phyloP scores from a whole-genome alignment of 2,329 filamentous ascomycete species.

The Chalaropsis ovoidea region DNA sequence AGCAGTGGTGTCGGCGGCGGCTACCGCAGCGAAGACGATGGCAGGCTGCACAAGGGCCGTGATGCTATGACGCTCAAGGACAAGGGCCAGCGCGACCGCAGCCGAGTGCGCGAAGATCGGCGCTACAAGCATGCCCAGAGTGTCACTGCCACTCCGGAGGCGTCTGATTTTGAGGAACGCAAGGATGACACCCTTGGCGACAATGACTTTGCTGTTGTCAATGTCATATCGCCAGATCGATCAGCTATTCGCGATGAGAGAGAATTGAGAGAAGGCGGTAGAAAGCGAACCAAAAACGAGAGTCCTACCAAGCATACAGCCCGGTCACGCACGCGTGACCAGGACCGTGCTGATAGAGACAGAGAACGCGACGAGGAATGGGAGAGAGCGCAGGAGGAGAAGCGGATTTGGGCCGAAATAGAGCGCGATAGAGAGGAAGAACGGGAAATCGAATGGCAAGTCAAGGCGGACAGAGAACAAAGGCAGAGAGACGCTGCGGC shows the following conservation, averaged over 20 bases:
- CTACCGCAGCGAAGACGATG: neutral
- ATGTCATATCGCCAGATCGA: constrained; percentile 7
- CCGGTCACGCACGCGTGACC: constrained; percentile 16
- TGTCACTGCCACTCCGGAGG: neutral
- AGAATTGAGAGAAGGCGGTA: neutral
- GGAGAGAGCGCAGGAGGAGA: constrained; percentile 2
- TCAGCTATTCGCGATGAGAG: constrained; percentile 12
- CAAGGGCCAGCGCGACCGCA: neutral
- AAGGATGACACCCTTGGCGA: constrained; percentile 12
- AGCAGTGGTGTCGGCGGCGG: neutral
- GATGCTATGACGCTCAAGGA: neutral
- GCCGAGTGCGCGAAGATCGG: neutral
- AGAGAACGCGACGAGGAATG: neutral
- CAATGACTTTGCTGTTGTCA: constrained; percentile 12
- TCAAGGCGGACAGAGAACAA: neutral
- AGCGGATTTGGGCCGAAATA: neutral
- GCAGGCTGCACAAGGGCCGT: neutral
- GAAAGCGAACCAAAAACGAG: constrained; percentile 10
- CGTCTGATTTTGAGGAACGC: constrained; percentile 2
- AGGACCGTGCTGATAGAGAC: neutral
- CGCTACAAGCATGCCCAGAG: neutral
- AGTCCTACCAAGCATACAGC: constrained; percentile 8
- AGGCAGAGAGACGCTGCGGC: neutral
- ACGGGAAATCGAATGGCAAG: neutral
- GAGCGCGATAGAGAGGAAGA: constrained; percentile 10